Evolutionary conservation across 202 grass and related monocot genomes (phyloP), one percentile per base, ranked within the genome.

Genomic region (Miscanthus sacchariflorus): DNA sequence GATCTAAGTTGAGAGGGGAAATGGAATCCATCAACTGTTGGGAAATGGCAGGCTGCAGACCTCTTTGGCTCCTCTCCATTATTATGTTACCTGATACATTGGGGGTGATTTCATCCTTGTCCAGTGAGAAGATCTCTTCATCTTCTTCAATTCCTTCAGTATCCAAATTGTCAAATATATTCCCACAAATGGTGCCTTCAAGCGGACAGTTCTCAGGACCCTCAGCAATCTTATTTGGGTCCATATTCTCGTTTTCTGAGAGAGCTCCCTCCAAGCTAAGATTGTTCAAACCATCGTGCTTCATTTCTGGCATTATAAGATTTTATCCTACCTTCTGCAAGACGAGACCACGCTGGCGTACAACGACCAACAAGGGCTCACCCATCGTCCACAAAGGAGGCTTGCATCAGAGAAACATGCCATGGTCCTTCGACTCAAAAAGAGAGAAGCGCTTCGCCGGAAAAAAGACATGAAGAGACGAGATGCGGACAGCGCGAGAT

Each of bases 51-150:
- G 68, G 73, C 79, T 89, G 80, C 39, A 87, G 72, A 77, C 69
- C 74, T 88, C 30, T 68, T 14, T 80, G 78, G 72, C 42, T 86
- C 35, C 81, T 90, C 72, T 90, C 91, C 73, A 66, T 77, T 86
- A 68, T 72, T 83, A 85, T 88, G 68, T 46, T 81, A 28, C 70
- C 49, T 48, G 90, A 93, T 18, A 80, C 56, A 74, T 72, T 33
- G 12, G 89, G 91, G 15, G 72, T 95, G 39, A 83, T 76, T 83
- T 89, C 93, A 84, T 98, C 91, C 83, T 91, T 92, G 78, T 93
- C 90, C 24, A 86, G 49, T 84, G 61, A 45, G 82, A 77, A 90
- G 83, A 12, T 81, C 46, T 87, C 85, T 89, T 93, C 82, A 58
- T 84, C 84, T 64, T 61, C 87, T 79, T 93, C 83, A 45, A 44